Base-by-base conservation (phyloP, 1,284 basidiomycete genomes). In the Puccinia novopanici region DNA sequence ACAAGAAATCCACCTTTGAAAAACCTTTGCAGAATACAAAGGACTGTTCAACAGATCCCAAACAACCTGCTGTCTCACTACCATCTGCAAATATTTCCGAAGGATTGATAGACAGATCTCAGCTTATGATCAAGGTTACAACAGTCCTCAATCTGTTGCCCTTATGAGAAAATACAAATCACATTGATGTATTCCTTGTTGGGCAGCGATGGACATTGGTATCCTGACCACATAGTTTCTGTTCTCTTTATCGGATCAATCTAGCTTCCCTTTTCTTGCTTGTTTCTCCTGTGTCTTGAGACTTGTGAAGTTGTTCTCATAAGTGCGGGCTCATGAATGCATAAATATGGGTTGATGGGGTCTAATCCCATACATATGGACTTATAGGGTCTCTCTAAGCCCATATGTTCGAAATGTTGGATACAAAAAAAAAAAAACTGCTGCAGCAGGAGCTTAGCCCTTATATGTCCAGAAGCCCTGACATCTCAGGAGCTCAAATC, bases 111-210 rank as follows among this genome's bases (percentile, higher is more conserved):
- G 37, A 68, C 65, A 68, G 22, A 40, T 37, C 17, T 70, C 67
- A 40, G 10, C 67, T 15, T 48, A 70, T 70, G 40, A 70, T 22
- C n/a, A 70, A n/a, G 67, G 50, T 12, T 52, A 52, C 19, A 67
- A 67, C 34, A 40, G 65, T 45, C 65, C 65, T 9, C 65, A 67
- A 48, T 42, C 37, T 19, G 40, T 45, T 5, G 15, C 34, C 34
- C 34, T 67, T n/a, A 67, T 67, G 65, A 67, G 48, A 48, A 67
- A 67, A 48, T 67, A 67, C 45, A 67, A 67, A 67, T 67, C 40
- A 17, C 65, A 67, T 48, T 40, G 65, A 24, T 67, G 65, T 22
- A 67, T 67, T 17, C 65, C 65, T 24, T 17, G 65, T 13, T n/a
- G 15, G 34, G 65, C 65, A 45, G 65, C 65, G 15, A 67, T 67